A percentile compares a stretch with the other conserved stretches of the same genome.
phyloP scores from a whole-genome alignment of 2,329 filamentous ascomycete species.

The Penicillium verrucosum region DNA sequence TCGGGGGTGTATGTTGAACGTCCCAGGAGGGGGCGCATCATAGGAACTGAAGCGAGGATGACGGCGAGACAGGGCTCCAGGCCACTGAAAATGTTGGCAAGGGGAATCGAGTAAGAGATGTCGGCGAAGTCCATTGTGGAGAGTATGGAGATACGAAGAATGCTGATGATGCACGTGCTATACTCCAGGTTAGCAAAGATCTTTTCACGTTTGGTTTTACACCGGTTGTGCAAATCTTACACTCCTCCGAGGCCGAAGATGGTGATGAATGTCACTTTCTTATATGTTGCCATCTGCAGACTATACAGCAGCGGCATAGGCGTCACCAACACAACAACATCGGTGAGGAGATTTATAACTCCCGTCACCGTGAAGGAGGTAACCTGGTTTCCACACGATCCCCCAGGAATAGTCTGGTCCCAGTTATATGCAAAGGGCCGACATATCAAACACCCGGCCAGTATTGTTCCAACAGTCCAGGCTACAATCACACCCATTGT shows the following conservation, averaged over 20 bases:
- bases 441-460: slow-evolving; percentile 21
- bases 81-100: slow-evolving; percentile 37
- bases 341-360: slow-evolving; percentile 25
- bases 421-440: slow-evolving; percentile 27
- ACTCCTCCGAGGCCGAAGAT: slow-evolving; percentile 24
- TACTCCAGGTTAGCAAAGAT: background rate
- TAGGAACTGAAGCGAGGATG: slow-evolving; percentile 41
- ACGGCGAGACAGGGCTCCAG: slow-evolving; percentile 43
- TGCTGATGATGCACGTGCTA: slow-evolving; percentile 38
- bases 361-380: slow-evolving; percentile 21
- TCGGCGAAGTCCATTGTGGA: slow-evolving; percentile 34
- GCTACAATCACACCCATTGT: slow-evolving; percentile 18
- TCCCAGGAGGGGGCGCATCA: slow-evolving; percentile 41
- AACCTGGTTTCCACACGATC: slow-evolving; percentile 22
- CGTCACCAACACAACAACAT: slow-evolving; percentile 21
- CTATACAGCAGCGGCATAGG: slow-evolving; percentile 23
- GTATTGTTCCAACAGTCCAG: slow-evolving; percentile 30
- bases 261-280: slow-evolving; percentile 23
- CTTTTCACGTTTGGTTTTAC: background rate
- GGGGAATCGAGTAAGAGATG: slow-evolving; percentile 35
- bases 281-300: slow-evolving; percentile 23
- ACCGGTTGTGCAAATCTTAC: slow-evolving; percentile 12
- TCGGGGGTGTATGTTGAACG: slow-evolving; percentile 17
- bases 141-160: slow-evolving; percentile 36
- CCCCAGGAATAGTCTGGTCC: slow-evolving; percentile 23